phyloP scores from a whole-genome alignment of 192 early-diverging fungal genomes.

The Coemansia furcata region DNA sequence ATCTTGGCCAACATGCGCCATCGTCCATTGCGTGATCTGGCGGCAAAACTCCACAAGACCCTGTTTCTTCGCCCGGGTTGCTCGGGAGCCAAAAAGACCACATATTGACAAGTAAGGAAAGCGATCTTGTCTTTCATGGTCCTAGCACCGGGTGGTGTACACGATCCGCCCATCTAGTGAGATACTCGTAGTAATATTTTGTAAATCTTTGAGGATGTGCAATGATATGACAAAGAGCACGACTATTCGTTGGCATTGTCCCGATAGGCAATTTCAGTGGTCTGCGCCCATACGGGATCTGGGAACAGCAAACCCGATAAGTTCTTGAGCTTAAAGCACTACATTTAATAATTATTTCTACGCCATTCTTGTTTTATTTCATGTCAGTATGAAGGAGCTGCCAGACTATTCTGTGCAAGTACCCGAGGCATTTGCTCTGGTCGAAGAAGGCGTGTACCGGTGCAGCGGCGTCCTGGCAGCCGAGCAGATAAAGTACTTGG shows the following conservation, averaged over 20 bases:
- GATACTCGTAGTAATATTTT: no score
- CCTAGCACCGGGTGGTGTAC: no score
- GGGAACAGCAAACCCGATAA: not conserved
- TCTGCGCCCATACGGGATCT: not conserved
- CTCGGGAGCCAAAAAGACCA: not conserved
- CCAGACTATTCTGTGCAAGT: conserved; percentile 50
- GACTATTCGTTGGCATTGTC: no score
- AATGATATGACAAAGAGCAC: no score
- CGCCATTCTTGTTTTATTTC: not conserved
- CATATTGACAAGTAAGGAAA: not conserved
- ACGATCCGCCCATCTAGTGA: not conserved
- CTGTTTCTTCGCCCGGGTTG: not conserved
- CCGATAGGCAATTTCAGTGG: no score
- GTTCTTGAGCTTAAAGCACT: not conserved
- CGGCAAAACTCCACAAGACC: not conserved
- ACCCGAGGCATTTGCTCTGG: conserved; percentile 86
- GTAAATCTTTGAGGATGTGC: no score
- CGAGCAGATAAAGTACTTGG: conserved; percentile 76
- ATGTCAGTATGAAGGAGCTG: conserved; percentile 36
- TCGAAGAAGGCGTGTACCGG: conserved; percentile 86
- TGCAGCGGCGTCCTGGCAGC: conserved; percentile 70
- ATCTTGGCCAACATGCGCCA: not conserved
- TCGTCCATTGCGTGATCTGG: not conserved
- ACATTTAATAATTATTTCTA: not conserved
- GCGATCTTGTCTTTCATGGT: no score